phyloP scores from a whole-genome alignment of 2,329 filamentous ascomycete genomes.

The Venturiaceae sp. region DNA sequence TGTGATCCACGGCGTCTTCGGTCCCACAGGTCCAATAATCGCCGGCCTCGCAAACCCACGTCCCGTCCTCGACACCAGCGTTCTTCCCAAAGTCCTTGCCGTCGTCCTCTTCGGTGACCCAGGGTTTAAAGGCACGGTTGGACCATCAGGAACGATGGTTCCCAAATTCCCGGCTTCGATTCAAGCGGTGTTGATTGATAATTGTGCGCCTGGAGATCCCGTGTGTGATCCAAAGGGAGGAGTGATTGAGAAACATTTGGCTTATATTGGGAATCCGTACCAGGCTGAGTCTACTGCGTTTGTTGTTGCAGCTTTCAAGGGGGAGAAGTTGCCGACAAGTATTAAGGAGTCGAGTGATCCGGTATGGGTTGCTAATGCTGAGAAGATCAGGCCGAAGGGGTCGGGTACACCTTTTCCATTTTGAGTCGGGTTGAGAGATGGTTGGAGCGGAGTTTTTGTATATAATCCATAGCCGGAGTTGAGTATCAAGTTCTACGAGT shows the following conservation, averaged over 20 bases:
- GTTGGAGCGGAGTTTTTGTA: too few species aligned
- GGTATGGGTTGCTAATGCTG: background rate
- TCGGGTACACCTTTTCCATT: background rate
- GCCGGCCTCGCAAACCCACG: too few species aligned
- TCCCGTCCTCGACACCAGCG: background rate
- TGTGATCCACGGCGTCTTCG: background rate
- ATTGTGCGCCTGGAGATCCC: constrained; percentile 3
- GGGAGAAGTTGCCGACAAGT: background rate
- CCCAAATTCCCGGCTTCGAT: background rate
- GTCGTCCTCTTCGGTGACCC: constrained; percentile 5
- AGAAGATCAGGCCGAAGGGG: background rate
- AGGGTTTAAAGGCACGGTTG: background rate
- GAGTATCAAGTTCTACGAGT: too few species aligned
- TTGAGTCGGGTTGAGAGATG: too few species aligned
- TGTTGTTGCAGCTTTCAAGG: constrained; percentile 1
- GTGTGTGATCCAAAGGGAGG: background rate
- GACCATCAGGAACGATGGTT: too few species aligned
- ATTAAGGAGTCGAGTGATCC: background rate
- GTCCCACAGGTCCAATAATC: background rate
- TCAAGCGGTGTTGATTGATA: background rate
- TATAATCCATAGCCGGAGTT: too few species aligned
- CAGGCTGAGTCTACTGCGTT: background rate
- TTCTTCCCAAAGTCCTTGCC: background rate
- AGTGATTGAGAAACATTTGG: background rate
- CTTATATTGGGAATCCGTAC: background rate